phyloP scores from a whole-genome alignment of 305 asterid species.

The Ajuga reptans region DNA sequence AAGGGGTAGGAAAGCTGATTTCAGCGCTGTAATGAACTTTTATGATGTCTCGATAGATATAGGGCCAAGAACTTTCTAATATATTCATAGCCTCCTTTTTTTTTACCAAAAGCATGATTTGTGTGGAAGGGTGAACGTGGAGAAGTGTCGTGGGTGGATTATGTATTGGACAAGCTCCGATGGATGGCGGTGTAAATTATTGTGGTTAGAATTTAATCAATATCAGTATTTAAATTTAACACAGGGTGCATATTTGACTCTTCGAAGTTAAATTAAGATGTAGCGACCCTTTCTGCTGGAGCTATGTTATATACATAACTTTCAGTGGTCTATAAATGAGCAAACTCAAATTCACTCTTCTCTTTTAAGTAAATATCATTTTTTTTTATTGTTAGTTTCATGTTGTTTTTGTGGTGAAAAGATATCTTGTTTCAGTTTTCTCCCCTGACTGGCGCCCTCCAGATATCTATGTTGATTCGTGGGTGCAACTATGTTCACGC shows the following conservation, averaged over 20 bases:
- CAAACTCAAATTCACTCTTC: not conserved
- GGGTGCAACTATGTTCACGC: not conserved
- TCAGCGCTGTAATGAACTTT: not conserved
- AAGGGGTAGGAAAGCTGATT: not conserved
- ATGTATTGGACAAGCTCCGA: not conserved
- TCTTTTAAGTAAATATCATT: not conserved
- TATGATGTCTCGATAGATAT: not conserved
- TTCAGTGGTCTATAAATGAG: not conserved
- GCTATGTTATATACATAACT: not conserved
- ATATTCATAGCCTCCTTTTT: not conserved
- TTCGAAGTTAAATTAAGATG: not conserved
- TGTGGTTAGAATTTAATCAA: not conserved
- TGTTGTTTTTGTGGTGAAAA: not conserved
- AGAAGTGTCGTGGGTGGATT: not conserved
- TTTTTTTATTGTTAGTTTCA: not conserved
- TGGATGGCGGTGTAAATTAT: not conserved
- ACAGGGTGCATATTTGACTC: too few relatives aligned
- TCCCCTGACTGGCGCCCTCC: not conserved
- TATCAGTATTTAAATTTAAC: too few relatives aligned
- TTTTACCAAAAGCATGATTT: not conserved
- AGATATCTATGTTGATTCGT: not conserved
- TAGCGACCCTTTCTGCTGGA: not conserved
- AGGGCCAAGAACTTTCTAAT: not conserved
- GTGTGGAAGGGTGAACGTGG: not conserved
- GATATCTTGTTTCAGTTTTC: conserved; percentile 1